Conservation (phyloP, 1,139 yeast species). For the Magnusiomyces magnusii region DNA sequence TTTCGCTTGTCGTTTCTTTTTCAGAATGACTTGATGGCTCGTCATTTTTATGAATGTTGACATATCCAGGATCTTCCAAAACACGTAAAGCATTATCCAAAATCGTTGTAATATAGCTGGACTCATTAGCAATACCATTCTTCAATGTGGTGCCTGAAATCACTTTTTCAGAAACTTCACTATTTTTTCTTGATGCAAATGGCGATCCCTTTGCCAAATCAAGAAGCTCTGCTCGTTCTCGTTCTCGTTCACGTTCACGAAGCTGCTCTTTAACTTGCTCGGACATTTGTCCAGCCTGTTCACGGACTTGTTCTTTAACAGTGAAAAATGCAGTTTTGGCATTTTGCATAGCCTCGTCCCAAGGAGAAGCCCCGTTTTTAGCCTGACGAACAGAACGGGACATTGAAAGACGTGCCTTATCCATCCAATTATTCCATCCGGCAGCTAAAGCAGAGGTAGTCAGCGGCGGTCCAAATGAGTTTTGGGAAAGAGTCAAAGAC, state of each 20-base stretch:
- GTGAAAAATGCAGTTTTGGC: neutral
- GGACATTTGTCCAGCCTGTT: conserved; percentile 2
- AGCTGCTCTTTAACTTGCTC: neutral
- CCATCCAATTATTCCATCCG: neutral
- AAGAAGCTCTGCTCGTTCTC: neutral
- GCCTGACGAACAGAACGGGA: neutral
- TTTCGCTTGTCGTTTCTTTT: neutral
- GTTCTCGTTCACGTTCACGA: neutral
- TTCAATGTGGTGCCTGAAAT: too few relatives aligned
- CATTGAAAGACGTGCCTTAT: neutral
- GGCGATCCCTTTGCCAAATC: neutral
- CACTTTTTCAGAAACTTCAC: neutral
- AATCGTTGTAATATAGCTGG: neutral
- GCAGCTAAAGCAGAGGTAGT: neutral
- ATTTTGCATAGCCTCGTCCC: neutral
- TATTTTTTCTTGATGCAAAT: neutral
- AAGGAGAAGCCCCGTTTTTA: neutral
- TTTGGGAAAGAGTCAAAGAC: neutral
- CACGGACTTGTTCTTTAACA: neutral
- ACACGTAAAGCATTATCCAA: neutral
- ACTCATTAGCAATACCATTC: too few relatives aligned
- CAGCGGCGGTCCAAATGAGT: neutral
- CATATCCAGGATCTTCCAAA: neutral
- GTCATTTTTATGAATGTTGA: neutral
- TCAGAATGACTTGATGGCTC: neutral